Conservation (phyloP, 371 early-diverging fungal genomes). For the Mortierella sp. region DNA sequence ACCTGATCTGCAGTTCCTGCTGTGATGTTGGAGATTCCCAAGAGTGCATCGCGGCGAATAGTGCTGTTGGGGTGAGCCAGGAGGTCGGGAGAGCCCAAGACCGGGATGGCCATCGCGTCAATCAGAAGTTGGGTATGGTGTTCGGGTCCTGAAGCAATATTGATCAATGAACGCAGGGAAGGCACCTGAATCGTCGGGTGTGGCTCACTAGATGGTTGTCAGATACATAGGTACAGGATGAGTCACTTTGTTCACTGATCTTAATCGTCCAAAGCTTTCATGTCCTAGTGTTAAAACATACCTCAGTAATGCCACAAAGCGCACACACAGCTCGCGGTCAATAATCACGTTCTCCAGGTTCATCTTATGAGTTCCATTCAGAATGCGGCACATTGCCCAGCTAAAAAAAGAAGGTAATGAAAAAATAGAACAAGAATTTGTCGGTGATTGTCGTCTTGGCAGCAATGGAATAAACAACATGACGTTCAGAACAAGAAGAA, state of each 20-base stretch:
- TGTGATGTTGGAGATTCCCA: conserved; percentile 69
- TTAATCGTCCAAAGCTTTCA: neutral
- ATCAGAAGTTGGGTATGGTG: conserved; percentile 59
- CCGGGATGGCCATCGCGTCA: conserved; percentile 59
- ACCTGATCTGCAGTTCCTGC: conserved; percentile 65
- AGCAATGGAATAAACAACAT: neutral
- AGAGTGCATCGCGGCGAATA: conserved; percentile 65
- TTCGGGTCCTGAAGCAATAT: conserved; percentile 71
- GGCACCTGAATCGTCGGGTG: conserved; percentile 57
- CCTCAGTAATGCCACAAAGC: conserved; percentile 46
- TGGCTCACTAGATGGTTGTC: conserved; percentile 31
- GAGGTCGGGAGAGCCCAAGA: conserved; percentile 46
- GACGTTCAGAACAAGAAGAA: too few species aligned
- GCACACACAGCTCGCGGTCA: conserved; percentile 41
- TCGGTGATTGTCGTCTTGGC: neutral
- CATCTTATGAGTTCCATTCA: conserved; percentile 71
- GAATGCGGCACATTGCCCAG: conserved; percentile 71
- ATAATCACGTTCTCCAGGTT: conserved; percentile 46
- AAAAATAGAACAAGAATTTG: neutral
- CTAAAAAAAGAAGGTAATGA: conserved; percentile 36
- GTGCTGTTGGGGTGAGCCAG: conserved; percentile 52
- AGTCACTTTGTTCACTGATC: neutral
- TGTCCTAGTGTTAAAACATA: conserved; percentile 1
- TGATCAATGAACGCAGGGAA: conserved; percentile 63
- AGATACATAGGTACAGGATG: neutral